Base-by-base conservation (phyloP, 176 grass and related monocot genomes). In the Rhynchospora tenuis region DNA sequence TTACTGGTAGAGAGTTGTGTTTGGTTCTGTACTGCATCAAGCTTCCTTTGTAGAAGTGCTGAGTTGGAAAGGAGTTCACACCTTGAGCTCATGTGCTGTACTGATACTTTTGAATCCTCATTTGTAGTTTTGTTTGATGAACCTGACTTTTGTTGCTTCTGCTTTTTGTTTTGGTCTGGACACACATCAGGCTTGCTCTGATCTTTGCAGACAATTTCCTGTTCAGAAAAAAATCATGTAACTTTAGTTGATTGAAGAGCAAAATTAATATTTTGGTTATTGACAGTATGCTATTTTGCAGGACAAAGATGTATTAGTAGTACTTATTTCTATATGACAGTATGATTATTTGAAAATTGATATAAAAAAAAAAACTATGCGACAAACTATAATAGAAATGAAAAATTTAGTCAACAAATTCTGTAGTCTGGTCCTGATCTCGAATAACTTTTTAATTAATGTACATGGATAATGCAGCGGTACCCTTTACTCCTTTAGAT, bases 91-190 rank as follows among this genome's bases (percentile, higher is more conserved):
- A 43, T 27, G 68, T 62, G 31, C 9, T 85, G 69, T 9, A 78
- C 83, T 54, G 66, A 29, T 82, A 65, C 28, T 82, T 16, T 54
- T 38, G 80, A 16, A 19, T 12, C 43, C 11, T 61, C 78, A 81
- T 19, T 81, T 3, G 4, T 31, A 2, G 17, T 52, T 55, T 29
- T 77, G 3, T 8, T 55, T 55, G 47, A 22, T 67, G 60, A 82
- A 15, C 24, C 23, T 9, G 61, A 19, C 33, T 33, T 28, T 5
- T 16, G 61, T 47, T 51, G 61, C 31, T 62, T 10, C 54, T 82
- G 59, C 15, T 16, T 23, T 26, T n/a, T 64, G 2, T n/a, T 82
- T 82, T 82, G n/a, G 44, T 48, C 59, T 0, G 4, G 12, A 27
- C 33, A 54, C 13, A 17, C 50, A 2, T 56, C 23, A 0, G 22